Evolutionary conservation across 768 basidiomycete species (phyloP).

Genomic region (Trametes cubensis): DNA sequence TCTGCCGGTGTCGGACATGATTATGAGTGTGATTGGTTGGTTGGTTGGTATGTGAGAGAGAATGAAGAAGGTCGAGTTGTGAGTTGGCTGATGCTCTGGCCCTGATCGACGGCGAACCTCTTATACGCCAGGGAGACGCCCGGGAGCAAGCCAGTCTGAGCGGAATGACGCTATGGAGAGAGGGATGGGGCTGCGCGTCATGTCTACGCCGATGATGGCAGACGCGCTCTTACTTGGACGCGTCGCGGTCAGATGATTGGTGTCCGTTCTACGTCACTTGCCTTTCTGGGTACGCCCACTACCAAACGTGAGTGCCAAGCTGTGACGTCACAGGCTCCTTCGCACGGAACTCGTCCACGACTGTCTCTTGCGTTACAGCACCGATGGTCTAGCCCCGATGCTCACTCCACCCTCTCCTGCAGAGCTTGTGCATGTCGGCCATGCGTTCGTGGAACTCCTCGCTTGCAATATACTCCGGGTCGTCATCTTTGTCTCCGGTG

Average conservation of each 20-base stretch:
- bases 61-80: neutral
- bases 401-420: too few species aligned
- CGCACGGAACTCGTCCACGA: neutral
- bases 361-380: too few species aligned
- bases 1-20: conserved; percentile 39
- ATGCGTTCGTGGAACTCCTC: too few species aligned
- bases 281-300: neutral
- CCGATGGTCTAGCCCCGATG: too few species aligned
- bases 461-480: too few species aligned
- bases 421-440: too few species aligned
- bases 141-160: neutral
- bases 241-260: conserved; percentile 15
- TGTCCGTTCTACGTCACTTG: conserved; percentile 1
- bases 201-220: neutral
- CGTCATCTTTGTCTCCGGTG: too few species aligned
- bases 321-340: conserved; percentile 6
- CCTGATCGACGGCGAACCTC: neutral
- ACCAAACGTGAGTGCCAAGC: neutral
- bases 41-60: neutral
- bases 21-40: neutral
- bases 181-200: conserved; percentile 9
- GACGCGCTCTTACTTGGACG: neutral
- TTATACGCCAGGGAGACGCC: conserved; percentile 1
- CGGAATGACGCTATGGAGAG: conserved; percentile 10
- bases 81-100: neutral